Percentiles rank a stretch among this genome's conserved stretches.
These are phyloP conservation scores for Calocybe indica DNA, from an alignment of 768 basidiomycete genomes.

Conservation along the genomic window DNA sequence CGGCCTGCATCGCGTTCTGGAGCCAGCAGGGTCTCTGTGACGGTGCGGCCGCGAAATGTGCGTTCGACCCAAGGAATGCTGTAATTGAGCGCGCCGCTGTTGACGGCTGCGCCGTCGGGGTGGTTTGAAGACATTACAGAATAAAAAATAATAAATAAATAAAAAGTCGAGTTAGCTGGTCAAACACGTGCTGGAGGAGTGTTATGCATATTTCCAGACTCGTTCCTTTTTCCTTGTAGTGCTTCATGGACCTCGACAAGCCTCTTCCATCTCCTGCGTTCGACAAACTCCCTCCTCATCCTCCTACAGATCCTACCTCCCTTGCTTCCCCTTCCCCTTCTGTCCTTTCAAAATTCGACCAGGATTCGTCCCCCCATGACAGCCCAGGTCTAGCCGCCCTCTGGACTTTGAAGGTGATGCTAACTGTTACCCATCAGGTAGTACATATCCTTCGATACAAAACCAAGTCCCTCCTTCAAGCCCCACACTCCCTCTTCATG, in stretches of 20 bases:
- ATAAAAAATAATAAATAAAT: no score
- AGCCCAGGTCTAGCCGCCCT: no score
- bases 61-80: conserved; percentile 29
- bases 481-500: conserved; percentile 25
- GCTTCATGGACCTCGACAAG: conserved; percentile 3
- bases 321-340: neutral
- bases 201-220: no score
- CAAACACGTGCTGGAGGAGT: no score
- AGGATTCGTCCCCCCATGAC: no score
- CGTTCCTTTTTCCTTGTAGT: neutral
- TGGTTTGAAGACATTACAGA: no score
- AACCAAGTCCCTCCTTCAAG: conserved; percentile 30
- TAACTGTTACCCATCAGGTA: conserved; percentile 12
- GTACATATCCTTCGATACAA: conserved; percentile 21
- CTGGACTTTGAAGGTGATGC: neutral
- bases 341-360: no score
- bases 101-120: neutral
- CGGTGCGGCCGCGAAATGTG: conserved; percentile 38
- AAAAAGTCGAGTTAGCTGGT: no score
- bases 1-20: conserved; percentile 49
- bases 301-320: conserved; percentile 1
- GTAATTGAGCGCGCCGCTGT: conserved; percentile 16
- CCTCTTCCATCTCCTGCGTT: neutral
- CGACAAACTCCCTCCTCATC: conserved; percentile 7
- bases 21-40: conserved; percentile 40